Base-by-base conservation (phyloP, 208 protist genomes). In the Acanthamoeba royreba region DNA sequence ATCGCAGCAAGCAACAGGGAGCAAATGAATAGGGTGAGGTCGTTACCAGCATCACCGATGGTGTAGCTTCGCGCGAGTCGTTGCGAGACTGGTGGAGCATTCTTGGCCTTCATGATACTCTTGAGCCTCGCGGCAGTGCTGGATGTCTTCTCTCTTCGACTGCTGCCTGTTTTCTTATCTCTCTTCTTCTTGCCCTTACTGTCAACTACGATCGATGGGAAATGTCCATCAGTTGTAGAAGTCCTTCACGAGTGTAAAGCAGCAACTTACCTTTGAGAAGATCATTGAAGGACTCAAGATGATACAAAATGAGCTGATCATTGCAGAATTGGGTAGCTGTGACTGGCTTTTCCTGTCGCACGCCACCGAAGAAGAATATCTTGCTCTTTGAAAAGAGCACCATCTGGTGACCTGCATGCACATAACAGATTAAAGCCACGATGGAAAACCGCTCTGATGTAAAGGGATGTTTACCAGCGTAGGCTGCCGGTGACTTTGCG, bases 31-130 rank as follows among this genome's bases (percentile, higher is more conserved):
- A 25, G 74, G n/a, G 13, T 9, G 4, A 85, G 40, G 2, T 52
- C 22, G 19, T 31, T 49, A 85, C 74, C 74, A 31, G 33, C 74
- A 31, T 85, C 74, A 42, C 74, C 74, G 74, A 45, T 52, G 22
- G 61, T 72, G 61, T 72, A 72, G 61, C 61, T 72, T 4, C 61
- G 61, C 15, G 61, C 61, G 0, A 72, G 61, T 11, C 61, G 61
- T 33, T 72, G 61, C 15, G 61, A 72, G 31, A n/a, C n/a, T 13
- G 61, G 61, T 33, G 61, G 35, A 9, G 74, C 74, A 22, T 85
- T 85, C 40, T 85, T 85, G 74, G 35, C 74, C 74, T 85, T 52
- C 74, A 52, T 85, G 43, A 52, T 85, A 42, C 43, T 72, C 61
- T 72, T 72, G n/a, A 72, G 61, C 61, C 38, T 72, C 19, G 61